phyloP scores from a whole-genome alignment of 2,329 filamentous ascomycete species.

The Paracamarosporium sp. region DNA sequence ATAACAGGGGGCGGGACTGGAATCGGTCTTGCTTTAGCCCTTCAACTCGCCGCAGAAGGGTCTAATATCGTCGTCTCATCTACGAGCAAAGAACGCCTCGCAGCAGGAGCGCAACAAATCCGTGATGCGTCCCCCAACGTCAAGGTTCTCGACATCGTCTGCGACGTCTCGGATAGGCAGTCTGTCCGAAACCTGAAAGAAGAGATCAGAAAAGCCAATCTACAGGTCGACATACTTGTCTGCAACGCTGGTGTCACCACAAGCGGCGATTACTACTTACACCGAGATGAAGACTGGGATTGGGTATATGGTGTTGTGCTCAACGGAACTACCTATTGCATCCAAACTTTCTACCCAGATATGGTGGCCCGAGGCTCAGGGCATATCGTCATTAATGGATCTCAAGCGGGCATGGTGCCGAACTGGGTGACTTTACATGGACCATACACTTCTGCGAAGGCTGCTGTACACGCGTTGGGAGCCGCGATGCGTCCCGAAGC shows the following conservation, averaged over 20 bases:
- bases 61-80: constrained; percentile 22
- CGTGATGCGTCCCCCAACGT: constrained; percentile 12
- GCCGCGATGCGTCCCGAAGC: constrained; percentile 19
- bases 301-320: constrained; percentile 22
- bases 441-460: constrained; percentile 22
- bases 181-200: constrained; percentile 20
- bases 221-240: constrained; percentile 23
- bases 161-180: constrained; percentile 20
- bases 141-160: constrained; percentile 22
- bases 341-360: constrained; percentile 20
- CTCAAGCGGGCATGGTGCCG: constrained; percentile 20
- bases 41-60: constrained; percentile 19
- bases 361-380: constrained; percentile 17
- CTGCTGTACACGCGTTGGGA: constrained; percentile 21
- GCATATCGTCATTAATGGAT: constrained; percentile 18
- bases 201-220: constrained; percentile 15
- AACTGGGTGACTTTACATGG: constrained; percentile 22
- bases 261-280: constrained; percentile 13
- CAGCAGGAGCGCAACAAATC: constrained; percentile 17
- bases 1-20: constrained; percentile 25
- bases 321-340: constrained; percentile 16
- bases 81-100: constrained; percentile 20
- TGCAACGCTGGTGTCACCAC: constrained; percentile 24
- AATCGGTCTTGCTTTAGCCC: constrained; percentile 22
- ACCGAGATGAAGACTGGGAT: constrained; percentile 18